Base-by-base conservation (phyloP, 2,329 filamentous ascomycete genomes). In the Cordyceps tenuipes region DNA sequence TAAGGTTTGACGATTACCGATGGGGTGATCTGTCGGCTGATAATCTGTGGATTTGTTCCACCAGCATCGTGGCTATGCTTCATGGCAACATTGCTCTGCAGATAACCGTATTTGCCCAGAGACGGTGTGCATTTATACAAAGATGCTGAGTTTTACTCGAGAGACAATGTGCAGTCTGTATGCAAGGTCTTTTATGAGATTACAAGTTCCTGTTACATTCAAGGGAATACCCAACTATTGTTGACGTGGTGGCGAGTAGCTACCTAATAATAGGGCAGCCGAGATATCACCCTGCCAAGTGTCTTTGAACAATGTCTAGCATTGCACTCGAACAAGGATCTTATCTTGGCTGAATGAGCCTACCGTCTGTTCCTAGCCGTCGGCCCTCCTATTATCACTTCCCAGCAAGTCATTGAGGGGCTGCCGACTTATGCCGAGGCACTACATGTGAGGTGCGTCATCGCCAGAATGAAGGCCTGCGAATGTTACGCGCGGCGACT, bases 401-500 rank as follows among this genome's bases (percentile, higher is more conserved):
- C 31, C 5, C 34, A 36, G 9, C 49, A 51, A 36, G 12, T 31
- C 49, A 52, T 15, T 21, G n/a, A 12, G 12, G 12, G 19, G n/a
- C 31, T 52, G 34, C 50, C 36, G 50, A 53, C 39, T 5, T 5
- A n/a, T 43, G 44, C 54, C 41, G 54, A 48, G 43, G 46, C 31
- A 39, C 44, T 57, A 57, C 44, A 49, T 57, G 44, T 57, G 54
- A 49, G 10, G 54, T 43, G n/a, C 17, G 31, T 39, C 26, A 15
- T n/a, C n/a, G 17, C 15, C 54, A 29, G 21, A 49, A 10, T 9
- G 54, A 26, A 43, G 34, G 7, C 36, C 10, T 47, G 34, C 43
- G 54, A 48, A 23, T 41, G 3, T 49, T 57, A 57, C 54, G 54
- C 44, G 54, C 19, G 54, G 54, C 54, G 34, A 49, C 44, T 39